Evolutionary conservation across 73 alveolate genomes (phyloP).

Genomic region (Urostyla sp.): DNA sequence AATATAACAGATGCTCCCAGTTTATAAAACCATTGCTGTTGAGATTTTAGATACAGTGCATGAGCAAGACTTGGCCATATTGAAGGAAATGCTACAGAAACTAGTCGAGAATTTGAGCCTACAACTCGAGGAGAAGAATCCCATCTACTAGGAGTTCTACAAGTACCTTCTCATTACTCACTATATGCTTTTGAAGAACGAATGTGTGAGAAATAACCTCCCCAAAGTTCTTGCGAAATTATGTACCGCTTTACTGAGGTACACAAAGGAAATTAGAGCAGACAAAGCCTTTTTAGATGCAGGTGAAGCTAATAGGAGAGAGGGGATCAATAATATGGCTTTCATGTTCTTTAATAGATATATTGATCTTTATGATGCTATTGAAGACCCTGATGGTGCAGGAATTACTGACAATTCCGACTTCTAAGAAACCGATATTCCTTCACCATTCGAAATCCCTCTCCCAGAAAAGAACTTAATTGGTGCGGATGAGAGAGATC

Average conservation of each 20-base stretch:
- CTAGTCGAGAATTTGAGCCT: constrained; percentile 86
- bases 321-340: constrained; percentile 89
- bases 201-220: constrained; percentile 83
- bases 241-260: constrained; percentile 94
- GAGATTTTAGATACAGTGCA: constrained; percentile 97
- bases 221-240: constrained; percentile 87
- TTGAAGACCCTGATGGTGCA: constrained; percentile 97
- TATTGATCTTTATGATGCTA: constrained; percentile 97
- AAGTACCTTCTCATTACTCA: constrained; percentile 86
- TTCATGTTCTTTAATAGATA: constrained; percentile 96
- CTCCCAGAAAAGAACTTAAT: constrained; percentile 95
- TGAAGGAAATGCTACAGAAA: constrained; percentile 89
- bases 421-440: constrained; percentile 96
- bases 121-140: constrained; percentile 82
- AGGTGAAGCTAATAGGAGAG: constrained; percentile 96
- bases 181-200: constrained; percentile 82
- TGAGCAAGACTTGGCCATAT: constrained; percentile 89
- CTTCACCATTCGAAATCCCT: constrained; percentile 95
- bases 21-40: constrained; percentile 94
- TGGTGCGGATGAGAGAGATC: constrained; percentile 91
- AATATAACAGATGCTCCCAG: constrained; percentile 85
- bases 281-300: constrained; percentile 99
- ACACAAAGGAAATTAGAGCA: constrained; percentile 96
- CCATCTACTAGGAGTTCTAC: constrained; percentile 84
- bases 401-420: constrained; percentile 94